Evolutionary conservation across 2,329 filamentous ascomycete genomes (phyloP), one percentile per base, ranked within the genome.

Genomic region (Diplodia scrobiculata): DNA sequence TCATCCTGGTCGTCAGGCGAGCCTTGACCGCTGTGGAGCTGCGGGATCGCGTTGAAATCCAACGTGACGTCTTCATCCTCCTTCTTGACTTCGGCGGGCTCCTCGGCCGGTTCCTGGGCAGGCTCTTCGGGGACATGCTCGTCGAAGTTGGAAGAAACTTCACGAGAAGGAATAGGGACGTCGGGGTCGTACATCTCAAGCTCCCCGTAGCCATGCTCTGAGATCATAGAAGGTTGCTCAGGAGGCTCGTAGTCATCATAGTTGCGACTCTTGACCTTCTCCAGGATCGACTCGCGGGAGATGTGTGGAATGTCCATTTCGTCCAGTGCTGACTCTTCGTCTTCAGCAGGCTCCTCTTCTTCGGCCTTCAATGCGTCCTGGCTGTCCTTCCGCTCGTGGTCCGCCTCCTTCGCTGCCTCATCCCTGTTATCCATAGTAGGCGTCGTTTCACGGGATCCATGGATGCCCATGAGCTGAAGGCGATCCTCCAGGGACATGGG

Each of bases 221-320:
- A 84, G 70, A 77, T 87, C 70, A 78, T 87, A 4, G 67, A 68
- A 48, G 77, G 75, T 60, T 76, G 76, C 45, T 70, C 71, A 62
- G 73, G 73, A 68, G 65, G 71, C 9, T 80, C 76, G 9, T 78
- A 77, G 9, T 80, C 77, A 21, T 87, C 85, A 52, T 84, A 81
- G 55, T 80, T 81, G 68, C 77, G 80, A 75, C 76, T 91, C 75
- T 95, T 91, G 65, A 97, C 89, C 68, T 94, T 92, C 63, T 91
- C 89, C 72, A 98, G 82, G 71, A 98, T 98, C 0, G 93, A 97
- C 75, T 98, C 95, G 45, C 94, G 87, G 9, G 94, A 97, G 73
- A 98, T 96, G 65, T 89, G 89, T 11, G 90, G 91, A 14, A 89
- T 79, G 69, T 89, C 83, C 71, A 89, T 89, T 67, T 88, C 85